These are phyloP conservation scores for Adenanthera pavonina DNA, from an alignment of 306 rosid species.

Conservation along the genomic window DNA sequence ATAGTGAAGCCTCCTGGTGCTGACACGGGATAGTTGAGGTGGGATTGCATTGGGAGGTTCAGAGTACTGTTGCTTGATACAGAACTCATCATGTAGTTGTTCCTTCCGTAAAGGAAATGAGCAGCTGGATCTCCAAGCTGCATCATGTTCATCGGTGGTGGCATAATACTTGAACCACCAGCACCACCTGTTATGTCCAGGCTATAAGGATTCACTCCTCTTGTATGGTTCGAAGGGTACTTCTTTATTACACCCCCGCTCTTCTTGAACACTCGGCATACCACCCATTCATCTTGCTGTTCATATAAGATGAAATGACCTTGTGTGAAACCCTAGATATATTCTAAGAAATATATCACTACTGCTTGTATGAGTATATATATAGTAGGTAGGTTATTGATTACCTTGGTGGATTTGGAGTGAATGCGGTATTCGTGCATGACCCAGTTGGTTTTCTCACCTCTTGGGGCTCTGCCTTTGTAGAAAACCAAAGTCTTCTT, in stretches of 20 bases:
- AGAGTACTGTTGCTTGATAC: not conserved
- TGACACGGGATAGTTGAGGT: conserved; percentile 50
- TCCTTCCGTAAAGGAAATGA: conserved; percentile 66
- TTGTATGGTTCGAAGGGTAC: conserved; percentile 64
- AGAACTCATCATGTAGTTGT: conserved; percentile 40
- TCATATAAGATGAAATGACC: not conserved
- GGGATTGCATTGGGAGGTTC: conserved; percentile 51
- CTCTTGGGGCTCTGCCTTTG: conserved; percentile 96
- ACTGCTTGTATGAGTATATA: not conserved
- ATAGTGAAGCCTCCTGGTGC: conserved; percentile 65
- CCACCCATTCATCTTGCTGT: conserved; percentile 89
- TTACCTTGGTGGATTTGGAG: conserved; percentile 51
- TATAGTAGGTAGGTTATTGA: no score
- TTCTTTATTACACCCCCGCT: conserved; percentile 72
- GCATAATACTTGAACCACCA: conserved; percentile 21
- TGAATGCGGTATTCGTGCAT: conserved; percentile 95
- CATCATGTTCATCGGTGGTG: conserved; percentile 56
- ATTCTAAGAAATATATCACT: no score
- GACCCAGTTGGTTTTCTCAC: conserved; percentile 92
- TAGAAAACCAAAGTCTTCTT: conserved; percentile 94
- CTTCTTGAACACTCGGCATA: conserved; percentile 81
- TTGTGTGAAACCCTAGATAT: not conserved
- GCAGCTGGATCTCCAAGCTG: conserved; percentile 64
- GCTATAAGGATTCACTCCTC: conserved; percentile 63
- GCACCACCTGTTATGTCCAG: conserved; percentile 47